Base-by-base conservation (phyloP, 805 yeast genomes). In the Barnettozyma pratensis region DNA sequence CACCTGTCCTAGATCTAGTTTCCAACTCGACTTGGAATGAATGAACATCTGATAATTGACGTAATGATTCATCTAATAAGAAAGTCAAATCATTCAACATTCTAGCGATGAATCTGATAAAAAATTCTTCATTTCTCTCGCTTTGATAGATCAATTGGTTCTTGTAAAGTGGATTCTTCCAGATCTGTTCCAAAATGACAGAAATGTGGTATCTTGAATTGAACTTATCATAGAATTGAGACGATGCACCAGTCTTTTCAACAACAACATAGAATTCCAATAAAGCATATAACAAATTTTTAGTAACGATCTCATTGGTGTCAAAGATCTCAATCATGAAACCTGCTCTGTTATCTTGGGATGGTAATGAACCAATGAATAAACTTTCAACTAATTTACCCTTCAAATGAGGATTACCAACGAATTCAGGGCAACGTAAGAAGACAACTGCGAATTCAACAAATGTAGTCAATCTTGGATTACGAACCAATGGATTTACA, bases 151-250 rank as follows among this genome's bases (percentile, higher is more conserved):
- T 79, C 59, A 94, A 76, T 65, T 87, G 94, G 6, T 68, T 65
- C 50, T 84, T 78, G 67, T 87, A 92, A 31, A 71, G 62, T 26
- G 82, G 83, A 56, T 80, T 79, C 50, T 81, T 77, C 95, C 97
- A 94, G 47, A 94, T 70, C 56, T 83, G 82, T 63, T 89, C 92
- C 58, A 94, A 69, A 34, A 94, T 85, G 42, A 79, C 79, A 0
- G 97, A 85, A 30, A 94, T 87, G 62, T 88, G 85, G 66, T 82
- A 92, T 64, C 99, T 78, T 40, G 88, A 80, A 65, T 89, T 91
- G 70, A 94, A 94, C 68, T 94, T 94, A 66, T 94, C 99, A 65
- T 92, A 92, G 63, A 92, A 94, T 67, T 94, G 98, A 0, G 95
- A 82, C 7, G 92, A 83, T 2, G 97, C 85, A 8, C 99, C 99